Base-by-base conservation (phyloP, 148 eudicot species). In the Vaccinium vitisidaea region DNA sequence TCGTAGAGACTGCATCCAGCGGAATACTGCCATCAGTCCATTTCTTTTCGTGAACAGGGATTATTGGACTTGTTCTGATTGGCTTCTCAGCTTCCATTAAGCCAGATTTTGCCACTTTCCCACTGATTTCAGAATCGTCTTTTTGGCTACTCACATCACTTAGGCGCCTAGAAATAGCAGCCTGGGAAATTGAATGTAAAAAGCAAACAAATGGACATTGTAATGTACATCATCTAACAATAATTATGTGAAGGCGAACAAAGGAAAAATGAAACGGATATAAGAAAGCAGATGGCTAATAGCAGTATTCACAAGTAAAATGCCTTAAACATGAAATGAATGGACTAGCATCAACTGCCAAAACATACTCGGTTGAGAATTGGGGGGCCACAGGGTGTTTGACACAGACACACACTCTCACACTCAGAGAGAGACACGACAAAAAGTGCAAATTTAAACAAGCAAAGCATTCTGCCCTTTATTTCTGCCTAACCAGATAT, bases 11-110 rank as follows among this genome's bases (percentile, higher is more conserved):
- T 81, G 92, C 80, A 85, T 95, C 94, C 39, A 97, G 76, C n/a
- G 96, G 90, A 70, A 95, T 88, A 80, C 94, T 97, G 12, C 99
- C 99, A 89, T 97, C 98, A 36, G 98, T 95, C 99, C 99, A 97
- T 89, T 97, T 97, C 94, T 97, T 97, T 53, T 97, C 96, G 70
- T 95, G 98, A 86, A 97, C 84, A 2, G 95, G 90, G 63, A 97
- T 89, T 63, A 89, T 93, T 23, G 94, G 89, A 85, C 91, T 87
- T 75, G 87, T 79, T 53, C 81, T 80, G 13, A 84, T 73, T 73
- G 87, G 84, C 78, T 90, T 96, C 52, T 87, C 95, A 67, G 86
- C 84, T 36, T 91, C 95, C 79, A 76, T 86, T 12, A 74, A 32
- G 82, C 75, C 86, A 13, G 89, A 84, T 67, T 92, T 92, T 39